Percentiles rank a stretch among this genome's conserved stretches.
These are phyloP conservation scores for Pneumocystis jirovecii DNA, from an alignment of 1,139 yeast species.

Conservation along the genomic window DNA sequence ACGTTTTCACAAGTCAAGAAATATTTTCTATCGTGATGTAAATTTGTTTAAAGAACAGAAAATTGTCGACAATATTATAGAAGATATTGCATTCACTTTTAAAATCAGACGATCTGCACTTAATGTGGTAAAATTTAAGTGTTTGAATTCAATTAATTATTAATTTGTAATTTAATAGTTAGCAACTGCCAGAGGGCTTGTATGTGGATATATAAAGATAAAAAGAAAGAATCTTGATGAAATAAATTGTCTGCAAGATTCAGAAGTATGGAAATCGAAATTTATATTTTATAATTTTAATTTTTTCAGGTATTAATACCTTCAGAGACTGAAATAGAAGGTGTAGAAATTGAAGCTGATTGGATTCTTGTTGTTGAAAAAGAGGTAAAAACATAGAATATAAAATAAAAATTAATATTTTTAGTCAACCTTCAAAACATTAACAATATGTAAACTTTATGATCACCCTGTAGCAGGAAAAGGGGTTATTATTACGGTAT, in stretches of 20 bases:
- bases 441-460: constrained; percentile 11
- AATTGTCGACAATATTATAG: constrained; percentile 32
- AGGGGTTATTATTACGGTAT: constrained; percentile 14
- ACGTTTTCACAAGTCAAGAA: constrained; percentile 35
- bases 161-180: constrained; percentile 30
- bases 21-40: constrained; percentile 52
- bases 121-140: constrained; percentile 6
- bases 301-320: neutral
- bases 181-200: constrained; percentile 51
- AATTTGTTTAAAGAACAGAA: constrained; percentile 37
- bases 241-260: constrained; percentile 12
- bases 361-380: constrained; percentile 49
- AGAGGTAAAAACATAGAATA: constrained; percentile 27
- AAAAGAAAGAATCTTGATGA: constrained; percentile 14
- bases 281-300: neutral
- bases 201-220: constrained; percentile 30
- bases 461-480: constrained; percentile 8
- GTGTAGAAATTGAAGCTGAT: constrained; percentile 11
- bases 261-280: constrained; percentile 13
- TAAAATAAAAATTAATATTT: neutral
- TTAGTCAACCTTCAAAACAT: constrained; percentile 15
- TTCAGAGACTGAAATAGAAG: neutral
- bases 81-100: constrained; percentile 20
- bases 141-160: neutral
- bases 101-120: constrained; percentile 18